Conservation (phyloP, 192 early-diverging fungal species). For the Backusella westeae region DNA sequence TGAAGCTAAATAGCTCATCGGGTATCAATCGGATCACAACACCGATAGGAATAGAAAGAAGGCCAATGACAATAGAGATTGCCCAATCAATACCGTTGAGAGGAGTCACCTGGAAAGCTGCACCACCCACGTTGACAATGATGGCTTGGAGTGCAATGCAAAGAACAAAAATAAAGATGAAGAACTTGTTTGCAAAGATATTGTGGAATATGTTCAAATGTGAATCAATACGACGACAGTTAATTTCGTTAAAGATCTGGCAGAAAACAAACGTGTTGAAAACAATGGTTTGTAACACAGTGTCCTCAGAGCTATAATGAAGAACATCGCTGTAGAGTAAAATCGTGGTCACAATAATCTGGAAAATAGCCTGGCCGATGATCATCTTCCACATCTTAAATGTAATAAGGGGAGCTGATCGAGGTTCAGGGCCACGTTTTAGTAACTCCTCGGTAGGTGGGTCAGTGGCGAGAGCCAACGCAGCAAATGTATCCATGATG, state of each 20-base stretch:
- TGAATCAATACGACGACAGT: slow-evolving; percentile 73
- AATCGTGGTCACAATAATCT: slow-evolving; percentile 80
- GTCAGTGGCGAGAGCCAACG: slow-evolving; percentile 96
- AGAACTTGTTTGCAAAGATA: slow-evolving; percentile 76
- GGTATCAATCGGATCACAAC: slow-evolving; percentile 86
- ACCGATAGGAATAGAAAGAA: slow-evolving; percentile 81
- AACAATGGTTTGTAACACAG: slow-evolving; percentile 69
- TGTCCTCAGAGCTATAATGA: slow-evolving; percentile 35
- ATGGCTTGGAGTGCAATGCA: slow-evolving; percentile 78
- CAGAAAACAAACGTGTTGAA: slow-evolving; percentile 93
- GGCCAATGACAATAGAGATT: slow-evolving; percentile 77
- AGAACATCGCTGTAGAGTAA: slow-evolving; percentile 71
- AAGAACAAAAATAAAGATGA: slow-evolving; percentile 75
- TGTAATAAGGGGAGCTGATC: slow-evolving; percentile 80
- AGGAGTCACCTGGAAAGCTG: slow-evolving; percentile 74
- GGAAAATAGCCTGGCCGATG: slow-evolving; percentile 85
- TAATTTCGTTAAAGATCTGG: slow-evolving; percentile 91
- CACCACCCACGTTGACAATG: slow-evolving; percentile 87
- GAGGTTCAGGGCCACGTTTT: slow-evolving; percentile 80
- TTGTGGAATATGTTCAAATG: slow-evolving; percentile 87
- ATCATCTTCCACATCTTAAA: slow-evolving; percentile 98
- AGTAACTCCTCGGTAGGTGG: slow-evolving; percentile 84
- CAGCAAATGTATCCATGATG: slow-evolving; percentile 99
- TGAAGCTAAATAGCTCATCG: slow-evolving; percentile 48
- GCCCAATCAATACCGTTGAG: slow-evolving; percentile 77